Evolutionary conservation across 2,329 filamentous ascomycete genomes (phyloP).

Genomic region (Nemania diffusa): DNA sequence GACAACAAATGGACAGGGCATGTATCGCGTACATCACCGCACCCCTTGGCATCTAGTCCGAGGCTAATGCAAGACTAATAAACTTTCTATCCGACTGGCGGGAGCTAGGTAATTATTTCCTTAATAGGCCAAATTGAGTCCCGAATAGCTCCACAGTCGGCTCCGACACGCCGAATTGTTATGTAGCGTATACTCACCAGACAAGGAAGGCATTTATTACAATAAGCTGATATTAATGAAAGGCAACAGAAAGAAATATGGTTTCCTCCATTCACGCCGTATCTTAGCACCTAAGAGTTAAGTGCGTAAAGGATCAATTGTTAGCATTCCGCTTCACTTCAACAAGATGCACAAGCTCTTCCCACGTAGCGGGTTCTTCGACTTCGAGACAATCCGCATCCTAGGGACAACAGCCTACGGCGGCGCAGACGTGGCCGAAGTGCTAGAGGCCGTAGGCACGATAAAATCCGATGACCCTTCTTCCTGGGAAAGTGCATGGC

Average conservation of each 20-base stretch:
- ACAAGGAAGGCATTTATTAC: neutral
- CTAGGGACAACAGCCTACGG: conserved; percentile 51
- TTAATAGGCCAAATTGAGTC: neutral
- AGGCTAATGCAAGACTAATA: too few species aligned
- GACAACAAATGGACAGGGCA: too few species aligned
- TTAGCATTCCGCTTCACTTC: neutral
- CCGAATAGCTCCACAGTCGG: conserved; percentile 8
- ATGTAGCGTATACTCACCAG: neutral
- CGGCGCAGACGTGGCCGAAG: conserved; percentile 55
- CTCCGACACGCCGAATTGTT: neutral
- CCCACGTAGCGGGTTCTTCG: conserved; percentile 48
- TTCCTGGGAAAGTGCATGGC: conserved; percentile 54
- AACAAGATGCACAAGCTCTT: conserved; percentile 11
- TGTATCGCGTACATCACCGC: too few species aligned
- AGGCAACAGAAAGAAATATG: neutral
- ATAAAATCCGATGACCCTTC: conserved; percentile 54
- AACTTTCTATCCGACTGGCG: too few species aligned
- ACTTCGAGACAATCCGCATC: conserved; percentile 57
- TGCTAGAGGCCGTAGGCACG: conserved; percentile 50
- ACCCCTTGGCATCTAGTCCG: too few species aligned
- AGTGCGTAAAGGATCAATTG: too few species aligned
- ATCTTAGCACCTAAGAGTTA: too few species aligned
- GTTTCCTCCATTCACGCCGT: too few species aligned
- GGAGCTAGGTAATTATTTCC: too few species aligned
- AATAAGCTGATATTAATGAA: neutral